Evolutionary conservation across 257 asterid genomes (phyloP).

Genomic region (Petunia secreta): DNA sequence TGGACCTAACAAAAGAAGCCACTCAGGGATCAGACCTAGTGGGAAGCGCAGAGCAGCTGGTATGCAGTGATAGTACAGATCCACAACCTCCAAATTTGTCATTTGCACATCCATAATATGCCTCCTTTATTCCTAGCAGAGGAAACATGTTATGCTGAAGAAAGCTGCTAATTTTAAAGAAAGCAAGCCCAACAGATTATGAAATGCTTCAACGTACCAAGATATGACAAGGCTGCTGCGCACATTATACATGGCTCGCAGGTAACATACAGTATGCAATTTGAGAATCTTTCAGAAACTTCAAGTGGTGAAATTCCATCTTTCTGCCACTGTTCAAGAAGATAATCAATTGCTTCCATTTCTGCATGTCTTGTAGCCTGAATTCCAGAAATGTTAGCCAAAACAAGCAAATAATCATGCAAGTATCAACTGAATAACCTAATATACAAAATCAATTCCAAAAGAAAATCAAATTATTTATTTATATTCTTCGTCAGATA

Average conservation of each 20-base stretch:
- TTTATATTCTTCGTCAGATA: not conserved
- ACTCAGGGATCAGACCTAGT: conserved; percentile 51
- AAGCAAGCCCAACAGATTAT: conserved; percentile 13
- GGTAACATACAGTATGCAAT: conserved; percentile 78
- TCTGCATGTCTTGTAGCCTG: conserved; percentile 90
- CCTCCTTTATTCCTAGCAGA: conserved; percentile 63
- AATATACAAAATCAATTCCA: not conserved
- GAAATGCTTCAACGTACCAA: conserved; percentile 49
- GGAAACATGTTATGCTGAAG: conserved; percentile 3
- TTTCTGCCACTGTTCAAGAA: conserved; percentile 75
- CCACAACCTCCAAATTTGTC: conserved; percentile 99
- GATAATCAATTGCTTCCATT: conserved; percentile 92
- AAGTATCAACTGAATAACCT: not conserved
- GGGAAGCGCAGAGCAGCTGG: conserved; percentile 38
- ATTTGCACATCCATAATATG: conserved; percentile 82
- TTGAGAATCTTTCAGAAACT: conserved; percentile 60
- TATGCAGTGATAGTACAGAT: conserved; percentile 79
- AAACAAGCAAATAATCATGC: not conserved
- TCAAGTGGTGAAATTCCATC: conserved; percentile 56
- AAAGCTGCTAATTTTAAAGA: not conserved
- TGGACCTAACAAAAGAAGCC: not conserved
- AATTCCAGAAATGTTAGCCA: conserved; percentile 35
- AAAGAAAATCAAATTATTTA: not conserved
- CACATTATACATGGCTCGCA: conserved; percentile 99
- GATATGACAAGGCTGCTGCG: conserved; percentile 79